Evolutionary conservation across 768 basidiomycete genomes (phyloP), one percentile per base, ranked within the genome.

Genomic region (Hypholoma sublateritium): DNA sequence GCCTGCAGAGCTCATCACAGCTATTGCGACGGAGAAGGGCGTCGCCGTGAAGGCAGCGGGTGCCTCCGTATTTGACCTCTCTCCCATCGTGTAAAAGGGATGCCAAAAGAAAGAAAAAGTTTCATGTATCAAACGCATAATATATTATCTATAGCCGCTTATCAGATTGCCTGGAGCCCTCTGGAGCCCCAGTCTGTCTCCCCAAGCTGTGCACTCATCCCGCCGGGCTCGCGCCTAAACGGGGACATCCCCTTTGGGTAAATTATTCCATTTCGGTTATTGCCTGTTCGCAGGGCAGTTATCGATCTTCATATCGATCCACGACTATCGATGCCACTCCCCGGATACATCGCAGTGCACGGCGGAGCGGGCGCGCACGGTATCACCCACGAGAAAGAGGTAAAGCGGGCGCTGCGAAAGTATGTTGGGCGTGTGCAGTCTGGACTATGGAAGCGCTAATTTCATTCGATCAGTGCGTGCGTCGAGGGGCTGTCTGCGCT

Each of bases 1-100:
- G 0, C 95, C 95, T 0, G 93, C 95, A 2, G 88, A 91, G 57
- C 76, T 98, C 42, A 97, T 98, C 60, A 91, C 87, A n/a, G 92
- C 91, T 28, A 90, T 98, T 50, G 94, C 95, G 12, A 98, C 95
- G 2, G 96, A 98, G 75, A 93, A 90, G 63, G 95, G 96, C 6
- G 93, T 97, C 32, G 93, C 92, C 3, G 83, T 88, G 56, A 88
- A 87, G 65, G 73, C 74, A 56, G 80, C 80, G 6, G 86, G 87
- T 21, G 75, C 79, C 57, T 69, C 67, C 2, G 66, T 58, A 22
- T 91, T 93, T 64, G 88, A 95, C 66, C 76, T 95, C 24, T 75
- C 78, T 47, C 69, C 68, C 7, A 78, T 91, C 41, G 84, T 88
- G 60, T 73, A 59, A 73, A 35, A 13, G 14, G 7, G 9, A 22